phyloP scores from a whole-genome alignment of 2,329 filamentous ascomycete genomes.

The Hawksworthiomyces lignivorus region DNA sequence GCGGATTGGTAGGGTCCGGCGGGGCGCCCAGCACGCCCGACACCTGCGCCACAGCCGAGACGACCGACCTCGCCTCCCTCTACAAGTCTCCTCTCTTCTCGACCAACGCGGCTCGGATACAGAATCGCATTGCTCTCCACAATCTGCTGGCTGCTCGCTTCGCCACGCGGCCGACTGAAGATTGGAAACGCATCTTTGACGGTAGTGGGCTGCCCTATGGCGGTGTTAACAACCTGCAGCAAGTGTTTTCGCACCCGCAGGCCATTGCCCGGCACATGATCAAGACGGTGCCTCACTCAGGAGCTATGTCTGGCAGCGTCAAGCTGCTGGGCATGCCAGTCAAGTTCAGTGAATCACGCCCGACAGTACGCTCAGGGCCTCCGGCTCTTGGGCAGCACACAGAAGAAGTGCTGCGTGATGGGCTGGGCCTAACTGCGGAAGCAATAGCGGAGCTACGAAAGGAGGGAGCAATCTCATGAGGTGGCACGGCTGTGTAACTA shows the following conservation, averaged over 20 bases:
- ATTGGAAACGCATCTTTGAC: constrained; percentile 3
- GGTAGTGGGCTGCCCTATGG: constrained; percentile 5
- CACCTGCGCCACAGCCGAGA: too few relatives aligned
- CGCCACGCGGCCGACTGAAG: background rate
- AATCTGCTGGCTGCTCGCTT: background rate
- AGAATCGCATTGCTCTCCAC: background rate
- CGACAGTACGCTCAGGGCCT: constrained; percentile 1
- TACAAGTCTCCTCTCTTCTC: too few relatives aligned
- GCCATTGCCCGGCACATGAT: constrained; percentile 7
- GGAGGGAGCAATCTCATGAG: background rate
- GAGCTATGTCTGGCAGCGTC: constrained; percentile 1
- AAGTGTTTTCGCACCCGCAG: constrained; percentile 7
- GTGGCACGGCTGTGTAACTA: too few relatives aligned
- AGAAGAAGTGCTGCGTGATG: background rate
- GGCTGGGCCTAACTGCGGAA: background rate
- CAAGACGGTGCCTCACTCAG: background rate
- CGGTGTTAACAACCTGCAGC: constrained; percentile 7
- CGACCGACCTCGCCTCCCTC: too few relatives aligned
- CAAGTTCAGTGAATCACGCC: constrained; percentile 10
- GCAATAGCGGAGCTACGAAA: background rate
- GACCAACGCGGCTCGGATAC: too few relatives aligned
- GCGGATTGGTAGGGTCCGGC: background rate
- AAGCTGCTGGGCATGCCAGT: constrained; percentile 7
- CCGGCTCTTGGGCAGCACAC: constrained; percentile 1
- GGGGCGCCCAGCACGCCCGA: background rate